Evolutionary conservation across 805 yeast species (phyloP), one percentile per base, ranked within the genome.

Genomic region (Alloascoidea hylecoeti): DNA sequence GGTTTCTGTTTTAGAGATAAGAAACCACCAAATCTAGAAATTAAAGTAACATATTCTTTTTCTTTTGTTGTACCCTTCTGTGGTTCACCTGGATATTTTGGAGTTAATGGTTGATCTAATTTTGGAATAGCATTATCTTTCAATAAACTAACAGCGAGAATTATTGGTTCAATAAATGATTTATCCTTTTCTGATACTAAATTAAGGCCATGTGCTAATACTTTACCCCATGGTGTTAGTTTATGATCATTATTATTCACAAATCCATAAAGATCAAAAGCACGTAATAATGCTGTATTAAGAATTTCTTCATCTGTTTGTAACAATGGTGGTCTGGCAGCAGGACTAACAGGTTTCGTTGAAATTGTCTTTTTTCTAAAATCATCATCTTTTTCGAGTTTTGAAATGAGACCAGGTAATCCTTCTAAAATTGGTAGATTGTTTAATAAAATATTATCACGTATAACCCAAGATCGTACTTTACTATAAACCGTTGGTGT

Each of bases 201-300:
- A 14, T 35, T 32, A 4, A 49, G 30, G 3, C 48, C 50, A 3
- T 51, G 46, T 4, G 62, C 53, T 12, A 85, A 49, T 0, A 64
- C 55, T 13, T 54, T 49, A 13, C 85, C 84, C 64, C 77, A 68
- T 34, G 62, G 50, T 5, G 68, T 65, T 34, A 76, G 60, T 34
- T 58, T 57, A 40, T 61, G 58, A 4, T 42, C 30, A 18, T 49
- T 51, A 3, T 60, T 51, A n/a, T 58, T 49, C 14, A 59, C 54
- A 27, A 78, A 62, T 6, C 65, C 81, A 27, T 65, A 58, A 14
- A 75, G 54, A 41, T 60, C 63, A 16, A 81, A 60, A 0, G 71
- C 48, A 53, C 89, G 69, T 39, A 71, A 55, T 9, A 72, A 49
- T 9, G 71, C 59, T 1, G 83, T 76, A 3, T 77, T 59, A 15